These are phyloP conservation scores for Gyromitra esculenta DNA, from an alignment of 2,329 filamentous ascomycete species.

Conservation along the genomic window DNA sequence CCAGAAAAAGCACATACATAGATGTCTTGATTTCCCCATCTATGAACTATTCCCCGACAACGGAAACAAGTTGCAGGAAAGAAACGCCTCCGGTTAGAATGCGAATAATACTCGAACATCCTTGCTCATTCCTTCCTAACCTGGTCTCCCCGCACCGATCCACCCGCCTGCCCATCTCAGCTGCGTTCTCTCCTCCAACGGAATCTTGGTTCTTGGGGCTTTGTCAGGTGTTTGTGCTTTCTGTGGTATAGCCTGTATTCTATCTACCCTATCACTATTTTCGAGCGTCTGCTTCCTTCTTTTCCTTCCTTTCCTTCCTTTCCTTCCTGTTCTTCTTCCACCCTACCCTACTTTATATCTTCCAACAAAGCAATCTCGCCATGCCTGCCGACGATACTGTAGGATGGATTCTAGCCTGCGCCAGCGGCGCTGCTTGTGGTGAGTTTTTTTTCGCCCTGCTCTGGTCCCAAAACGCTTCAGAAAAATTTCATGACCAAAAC, in stretches of 20 bases:
- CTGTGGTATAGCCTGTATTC: not conserved
- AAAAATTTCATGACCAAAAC: not conserved
- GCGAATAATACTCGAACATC: slow-evolving; percentile 7
- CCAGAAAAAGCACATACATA: not conserved
- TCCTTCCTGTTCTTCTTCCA: not conserved
- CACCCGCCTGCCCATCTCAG: not conserved
- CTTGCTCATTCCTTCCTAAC: slow-evolving; percentile 30
- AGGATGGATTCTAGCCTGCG: slow-evolving; percentile 88
- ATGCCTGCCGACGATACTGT: slow-evolving; percentile 75
- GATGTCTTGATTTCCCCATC: not conserved
- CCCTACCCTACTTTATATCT: not conserved
- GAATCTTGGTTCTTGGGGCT: not conserved
- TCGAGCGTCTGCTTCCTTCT: not conserved
- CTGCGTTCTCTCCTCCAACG: not conserved
- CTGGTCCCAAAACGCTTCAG: not conserved
- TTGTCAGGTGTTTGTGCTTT: not conserved
- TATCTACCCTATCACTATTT: not conserved
- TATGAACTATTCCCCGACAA: not conserved
- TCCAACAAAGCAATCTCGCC: slow-evolving; percentile 7
- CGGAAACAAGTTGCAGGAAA: not conserved
- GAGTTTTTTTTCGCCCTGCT: slow-evolving; percentile 55
- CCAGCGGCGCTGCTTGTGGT: slow-evolving; percentile 82
- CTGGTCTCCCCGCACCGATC: slow-evolving; percentile 16
- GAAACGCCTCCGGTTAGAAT: slow-evolving; percentile 5
- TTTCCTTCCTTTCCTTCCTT: not conserved